Conservation (phyloP, 2,329 filamentous ascomycete genomes). For the Cladobotryum protrusum region DNA sequence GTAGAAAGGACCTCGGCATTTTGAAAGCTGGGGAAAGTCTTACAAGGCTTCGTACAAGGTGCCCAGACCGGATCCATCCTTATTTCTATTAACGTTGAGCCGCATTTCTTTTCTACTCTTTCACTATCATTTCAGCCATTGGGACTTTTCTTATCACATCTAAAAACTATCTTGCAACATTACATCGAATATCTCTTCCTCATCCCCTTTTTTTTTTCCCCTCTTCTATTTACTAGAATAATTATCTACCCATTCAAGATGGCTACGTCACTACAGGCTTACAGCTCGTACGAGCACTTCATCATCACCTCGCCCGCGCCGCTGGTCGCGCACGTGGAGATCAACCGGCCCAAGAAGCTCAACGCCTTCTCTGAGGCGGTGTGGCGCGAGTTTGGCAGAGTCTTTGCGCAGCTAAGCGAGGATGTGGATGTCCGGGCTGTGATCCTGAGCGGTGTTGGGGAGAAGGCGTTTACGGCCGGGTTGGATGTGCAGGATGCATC, state of each 20-base stretch:
- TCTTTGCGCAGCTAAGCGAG: constrained; percentile 67
- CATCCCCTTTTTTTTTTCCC: not conserved
- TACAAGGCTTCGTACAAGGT: too few species aligned
- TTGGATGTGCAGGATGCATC: constrained; percentile 73
- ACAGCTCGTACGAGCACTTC: constrained; percentile 58
- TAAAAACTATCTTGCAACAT: too few species aligned
- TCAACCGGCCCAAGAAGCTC: constrained; percentile 78
- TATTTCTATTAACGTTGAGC: too few species aligned
- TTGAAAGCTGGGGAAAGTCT: too few species aligned
- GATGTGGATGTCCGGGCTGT: constrained; percentile 70
- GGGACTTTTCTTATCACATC: too few species aligned
- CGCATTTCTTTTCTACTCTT: too few species aligned
- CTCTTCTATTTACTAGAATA: not conserved
- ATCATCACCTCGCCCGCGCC: constrained; percentile 64
- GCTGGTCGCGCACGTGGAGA: constrained; percentile 84
- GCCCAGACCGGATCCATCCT: too few species aligned
- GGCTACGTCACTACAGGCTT: constrained; percentile 27
- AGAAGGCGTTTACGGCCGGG: constrained; percentile 78
- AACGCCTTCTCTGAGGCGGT: constrained; percentile 82
- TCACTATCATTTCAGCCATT: too few species aligned
- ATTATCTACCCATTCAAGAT: not conserved
- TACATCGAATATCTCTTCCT: not conserved
- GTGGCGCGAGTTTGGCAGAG: constrained; percentile 71
- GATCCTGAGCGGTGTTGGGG: constrained; percentile 73
- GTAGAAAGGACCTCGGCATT: too few species aligned